These are phyloP conservation scores for Alternaria brassicae DNA, from an alignment of 2,329 filamentous ascomycete genomes.

Conservation along the genomic window DNA sequence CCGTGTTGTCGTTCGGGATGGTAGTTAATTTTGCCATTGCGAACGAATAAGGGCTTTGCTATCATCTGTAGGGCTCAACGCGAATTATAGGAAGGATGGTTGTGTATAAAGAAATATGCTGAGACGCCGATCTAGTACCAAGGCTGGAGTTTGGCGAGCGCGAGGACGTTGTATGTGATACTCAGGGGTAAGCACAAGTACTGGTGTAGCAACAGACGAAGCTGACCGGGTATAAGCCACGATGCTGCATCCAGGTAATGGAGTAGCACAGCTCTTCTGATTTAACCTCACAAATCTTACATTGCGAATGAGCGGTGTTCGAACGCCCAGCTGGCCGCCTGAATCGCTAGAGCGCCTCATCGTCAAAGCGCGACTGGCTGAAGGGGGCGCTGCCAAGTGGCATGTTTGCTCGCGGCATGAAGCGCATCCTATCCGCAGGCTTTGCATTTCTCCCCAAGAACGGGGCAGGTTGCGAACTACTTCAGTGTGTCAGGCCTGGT, in stretches of 20 bases:
- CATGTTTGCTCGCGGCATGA: constrained; percentile 12
- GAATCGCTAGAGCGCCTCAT: constrained; percentile 12
- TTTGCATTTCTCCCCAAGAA: not conserved
- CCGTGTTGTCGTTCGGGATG: constrained; percentile 14
- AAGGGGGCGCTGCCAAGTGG: constrained; percentile 18
- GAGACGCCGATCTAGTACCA: constrained; percentile 7
- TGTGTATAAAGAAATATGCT: not conserved
- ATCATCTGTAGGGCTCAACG: not conserved
- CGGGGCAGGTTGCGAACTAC: not conserved
- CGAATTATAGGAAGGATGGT: not conserved
- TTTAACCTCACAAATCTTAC: constrained; percentile 7
- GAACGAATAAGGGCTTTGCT: not conserved
- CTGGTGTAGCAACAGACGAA: constrained; percentile 2
- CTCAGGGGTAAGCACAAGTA: constrained; percentile 12
- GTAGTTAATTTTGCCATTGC: not conserved
- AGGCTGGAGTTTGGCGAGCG: constrained; percentile 3
- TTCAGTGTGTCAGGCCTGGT: not conserved
- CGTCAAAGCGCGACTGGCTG: constrained; percentile 16
- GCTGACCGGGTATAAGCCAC: not conserved
- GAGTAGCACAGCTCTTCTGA: constrained; percentile 1
- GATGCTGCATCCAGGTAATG: not conserved
- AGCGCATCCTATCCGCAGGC: constrained; percentile 1
- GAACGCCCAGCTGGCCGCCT: constrained; percentile 12
- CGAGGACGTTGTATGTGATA: constrained; percentile 6
- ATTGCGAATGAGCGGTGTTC: constrained; percentile 8